Evolutionary conservation across 2,329 filamentous ascomycete genomes (phyloP).

Genomic region (Ophiostoma perfectum): DNA sequence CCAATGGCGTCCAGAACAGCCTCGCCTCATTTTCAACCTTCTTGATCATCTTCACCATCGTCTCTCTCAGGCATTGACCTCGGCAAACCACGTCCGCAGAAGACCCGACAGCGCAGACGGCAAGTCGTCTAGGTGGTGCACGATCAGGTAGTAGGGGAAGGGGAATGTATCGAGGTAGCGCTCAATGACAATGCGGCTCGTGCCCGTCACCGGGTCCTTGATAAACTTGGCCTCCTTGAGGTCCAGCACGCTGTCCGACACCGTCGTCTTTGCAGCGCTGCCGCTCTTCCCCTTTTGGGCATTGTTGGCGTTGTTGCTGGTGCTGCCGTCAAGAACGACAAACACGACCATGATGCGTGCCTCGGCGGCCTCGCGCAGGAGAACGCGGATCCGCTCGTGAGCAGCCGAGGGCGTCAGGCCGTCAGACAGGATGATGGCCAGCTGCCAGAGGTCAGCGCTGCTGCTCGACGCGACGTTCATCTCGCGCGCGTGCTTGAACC

Average conservation of each 20-base stretch:
- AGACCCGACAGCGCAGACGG: conserved; percentile 81
- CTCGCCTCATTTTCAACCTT: not conserved
- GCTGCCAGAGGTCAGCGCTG: conserved; percentile 79
- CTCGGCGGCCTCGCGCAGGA: conserved; percentile 83
- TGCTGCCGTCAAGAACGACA: conserved; percentile 74
- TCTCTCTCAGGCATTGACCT: conserved; percentile 46
- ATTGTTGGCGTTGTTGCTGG: conserved; percentile 28
- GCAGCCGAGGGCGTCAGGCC: conserved; percentile 78
- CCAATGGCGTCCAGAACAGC: not conserved
- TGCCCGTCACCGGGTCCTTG: conserved; percentile 50
- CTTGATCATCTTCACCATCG: not conserved
- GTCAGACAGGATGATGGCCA: conserved; percentile 88
- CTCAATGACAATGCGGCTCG: conserved; percentile 71
- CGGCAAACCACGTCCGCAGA: conserved; percentile 91
- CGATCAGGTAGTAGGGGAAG: conserved; percentile 94
- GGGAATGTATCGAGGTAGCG: conserved; percentile 94
- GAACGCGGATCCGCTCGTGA: conserved; percentile 73
- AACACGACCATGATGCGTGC: conserved; percentile 98
- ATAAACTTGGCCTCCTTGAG: conserved; percentile 82
- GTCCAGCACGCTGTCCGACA: conserved; percentile 71
- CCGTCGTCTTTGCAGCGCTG: conserved; percentile 22
- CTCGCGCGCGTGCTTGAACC: conserved; percentile 71
- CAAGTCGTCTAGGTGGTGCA: conserved; percentile 84
- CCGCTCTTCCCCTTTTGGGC: conserved; percentile 28
- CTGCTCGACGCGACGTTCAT: conserved; percentile 32